Conservation (phyloP, 2,329 filamentous ascomycete genomes). For the Microdochium bolleyi region DNA sequence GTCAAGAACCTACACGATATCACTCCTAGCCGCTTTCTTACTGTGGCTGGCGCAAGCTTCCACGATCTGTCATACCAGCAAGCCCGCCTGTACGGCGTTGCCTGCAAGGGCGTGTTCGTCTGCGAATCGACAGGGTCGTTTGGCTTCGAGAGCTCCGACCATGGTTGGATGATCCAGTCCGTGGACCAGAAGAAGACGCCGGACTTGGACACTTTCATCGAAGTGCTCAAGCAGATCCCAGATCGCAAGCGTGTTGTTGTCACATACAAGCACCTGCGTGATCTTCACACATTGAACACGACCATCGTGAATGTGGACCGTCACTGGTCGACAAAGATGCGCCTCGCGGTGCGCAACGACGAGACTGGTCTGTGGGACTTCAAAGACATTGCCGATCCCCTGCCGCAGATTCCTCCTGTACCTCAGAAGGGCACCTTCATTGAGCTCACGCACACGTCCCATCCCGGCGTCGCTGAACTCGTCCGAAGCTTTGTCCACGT, state of each 20-base stretch:
- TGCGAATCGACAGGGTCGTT: constrained; percentile 95
- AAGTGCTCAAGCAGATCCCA: constrained; percentile 83
- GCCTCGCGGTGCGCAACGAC: constrained; percentile 85
- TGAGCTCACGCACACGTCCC: constrained; percentile 77
- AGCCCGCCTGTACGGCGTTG: constrained; percentile 88
- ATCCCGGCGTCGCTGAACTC: constrained; percentile 85
- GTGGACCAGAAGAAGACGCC: constrained; percentile 88
- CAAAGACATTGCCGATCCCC: constrained; percentile 69
- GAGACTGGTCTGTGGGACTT: constrained; percentile 91
- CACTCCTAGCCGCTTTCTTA: constrained; percentile 91
- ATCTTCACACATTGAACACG: constrained; percentile 90
- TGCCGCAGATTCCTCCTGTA: constrained; percentile 65
- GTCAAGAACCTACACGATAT: constrained; percentile 91
- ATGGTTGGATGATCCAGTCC: constrained; percentile 88
- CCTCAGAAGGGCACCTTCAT: constrained; percentile 84
- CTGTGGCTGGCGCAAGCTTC: constrained; percentile 89
- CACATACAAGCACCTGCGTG: constrained; percentile 90
- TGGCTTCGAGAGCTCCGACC: constrained; percentile 83
- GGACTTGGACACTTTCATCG: constrained; percentile 79
- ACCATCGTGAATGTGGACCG: constrained; percentile 88
- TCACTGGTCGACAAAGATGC: constrained; percentile 95
- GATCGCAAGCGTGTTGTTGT: constrained; percentile 80
- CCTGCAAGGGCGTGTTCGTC: constrained; percentile 86
- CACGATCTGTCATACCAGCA: constrained; percentile 97
- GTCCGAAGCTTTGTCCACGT: constrained; percentile 93